Conservation (phyloP, 2,329 filamentous ascomycete species). For the Scedosporium boydii region DNA sequence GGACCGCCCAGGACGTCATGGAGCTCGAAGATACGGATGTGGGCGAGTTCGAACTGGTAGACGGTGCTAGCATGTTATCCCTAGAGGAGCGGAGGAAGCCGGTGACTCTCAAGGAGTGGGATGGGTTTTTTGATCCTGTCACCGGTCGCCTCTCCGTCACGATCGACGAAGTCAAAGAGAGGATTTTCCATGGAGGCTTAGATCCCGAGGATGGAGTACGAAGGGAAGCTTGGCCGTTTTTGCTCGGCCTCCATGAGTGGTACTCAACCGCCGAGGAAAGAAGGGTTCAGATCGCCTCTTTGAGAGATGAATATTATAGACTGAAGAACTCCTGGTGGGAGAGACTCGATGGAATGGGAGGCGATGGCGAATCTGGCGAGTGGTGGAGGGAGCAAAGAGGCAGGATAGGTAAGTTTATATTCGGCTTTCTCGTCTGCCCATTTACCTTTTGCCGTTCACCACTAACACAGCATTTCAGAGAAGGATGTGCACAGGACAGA, state of each 20-base stretch:
- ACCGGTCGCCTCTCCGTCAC: slow-evolving; percentile 72
- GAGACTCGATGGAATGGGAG: slow-evolving; percentile 71
- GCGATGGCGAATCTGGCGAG: slow-evolving; percentile 73
- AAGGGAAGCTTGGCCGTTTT: slow-evolving; percentile 93
- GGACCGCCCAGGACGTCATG: slow-evolving; percentile 85
- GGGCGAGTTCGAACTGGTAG: slow-evolving; percentile 89
- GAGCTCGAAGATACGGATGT: slow-evolving; percentile 92
- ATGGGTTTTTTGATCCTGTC: slow-evolving; percentile 70
- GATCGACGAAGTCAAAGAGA: slow-evolving; percentile 86
- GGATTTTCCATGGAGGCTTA: slow-evolving; percentile 92
- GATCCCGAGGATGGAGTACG: slow-evolving; percentile 82
- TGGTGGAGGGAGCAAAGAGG: slow-evolving; percentile 95
- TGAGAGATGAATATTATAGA: slow-evolving; percentile 87
- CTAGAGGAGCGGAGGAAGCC: slow-evolving; percentile 68
- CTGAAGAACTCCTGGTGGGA: slow-evolving; percentile 98
- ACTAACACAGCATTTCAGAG: slow-evolving; percentile 46
- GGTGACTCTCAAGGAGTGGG: slow-evolving; percentile 80
- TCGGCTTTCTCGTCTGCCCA: background rate
- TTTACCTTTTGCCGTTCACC: background rate
- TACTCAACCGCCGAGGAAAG: slow-evolving; percentile 80
- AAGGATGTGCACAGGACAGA: slow-evolving; percentile 98
- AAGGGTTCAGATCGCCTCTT: slow-evolving; percentile 69
- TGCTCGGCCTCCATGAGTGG: slow-evolving; percentile 90
- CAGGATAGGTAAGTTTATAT: slow-evolving; percentile 68
- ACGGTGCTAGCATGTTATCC: slow-evolving; percentile 64